Conservation (phyloP, 768 basidiomycete species). For the Psilocybe cyanescens region DNA sequence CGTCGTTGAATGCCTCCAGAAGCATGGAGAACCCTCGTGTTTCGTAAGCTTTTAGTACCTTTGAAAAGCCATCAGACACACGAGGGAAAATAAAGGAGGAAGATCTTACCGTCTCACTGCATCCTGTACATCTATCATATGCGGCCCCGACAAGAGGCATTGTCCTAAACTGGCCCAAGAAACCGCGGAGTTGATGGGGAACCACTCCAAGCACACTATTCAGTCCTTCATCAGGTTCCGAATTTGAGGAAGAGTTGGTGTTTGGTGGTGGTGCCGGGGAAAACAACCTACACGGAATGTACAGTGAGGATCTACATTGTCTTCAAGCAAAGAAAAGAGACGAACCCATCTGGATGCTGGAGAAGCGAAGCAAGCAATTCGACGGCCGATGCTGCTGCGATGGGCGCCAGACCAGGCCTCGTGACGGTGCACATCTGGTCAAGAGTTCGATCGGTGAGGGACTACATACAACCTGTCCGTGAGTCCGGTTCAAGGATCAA, state of each 20-base stretch:
- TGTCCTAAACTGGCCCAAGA: constrained; percentile 84
- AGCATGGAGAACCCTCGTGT: constrained; percentile 81
- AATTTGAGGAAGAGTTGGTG: constrained; percentile 27
- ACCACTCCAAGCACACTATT: constrained; percentile 78
- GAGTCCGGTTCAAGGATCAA: constrained; percentile 9
- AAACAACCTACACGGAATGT: constrained; percentile 32
- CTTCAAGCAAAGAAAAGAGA: not conserved
- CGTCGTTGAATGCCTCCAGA: constrained; percentile 81
- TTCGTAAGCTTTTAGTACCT: constrained; percentile 87
- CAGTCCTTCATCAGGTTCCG: constrained; percentile 33
- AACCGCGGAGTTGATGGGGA: constrained; percentile 94
- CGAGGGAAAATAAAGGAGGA: constrained; percentile 21
- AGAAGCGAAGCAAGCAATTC: constrained; percentile 88
- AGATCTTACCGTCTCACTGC: constrained; percentile 69
- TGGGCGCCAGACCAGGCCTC: constrained; percentile 89
- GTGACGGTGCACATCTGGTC: constrained; percentile 99
- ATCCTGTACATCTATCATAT: constrained; percentile 89
- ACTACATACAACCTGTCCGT: constrained; percentile 33
- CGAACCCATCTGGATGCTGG: constrained; percentile 88
- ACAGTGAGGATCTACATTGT: not conserved
- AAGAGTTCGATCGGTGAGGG: constrained; percentile 84
- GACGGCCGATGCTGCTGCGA: constrained; percentile 90
- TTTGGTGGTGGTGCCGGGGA: constrained; percentile 72
- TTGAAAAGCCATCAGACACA: not conserved
- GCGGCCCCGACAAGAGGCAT: constrained; percentile 86